These are phyloP conservation scores for Pyricularia sp. DNA, from an alignment of 2,329 filamentous ascomycete genomes.

Conservation along the genomic window DNA sequence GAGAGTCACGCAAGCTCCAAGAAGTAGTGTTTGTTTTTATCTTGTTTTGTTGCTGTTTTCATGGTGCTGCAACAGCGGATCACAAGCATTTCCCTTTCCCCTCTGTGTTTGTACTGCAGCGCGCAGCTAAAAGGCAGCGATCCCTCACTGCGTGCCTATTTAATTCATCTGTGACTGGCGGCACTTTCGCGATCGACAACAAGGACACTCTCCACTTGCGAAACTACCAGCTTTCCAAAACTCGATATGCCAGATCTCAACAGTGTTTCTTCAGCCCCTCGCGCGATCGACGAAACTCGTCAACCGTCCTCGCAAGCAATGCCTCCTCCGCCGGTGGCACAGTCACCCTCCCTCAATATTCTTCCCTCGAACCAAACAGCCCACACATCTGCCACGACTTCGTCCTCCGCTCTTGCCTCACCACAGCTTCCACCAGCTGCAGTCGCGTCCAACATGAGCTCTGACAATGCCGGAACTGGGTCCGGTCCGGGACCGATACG, in stretches of 20 bases:
- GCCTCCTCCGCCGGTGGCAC: slow-evolving; percentile 23
- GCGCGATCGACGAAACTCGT: slow-evolving; percentile 28
- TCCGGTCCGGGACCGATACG: slow-evolving; percentile 60
- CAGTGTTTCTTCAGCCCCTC: slow-evolving; percentile 38
- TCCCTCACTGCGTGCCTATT: background rate
- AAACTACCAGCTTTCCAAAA: background rate
- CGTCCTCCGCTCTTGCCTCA: slow-evolving; percentile 19
- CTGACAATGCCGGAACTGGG: slow-evolving; percentile 32
- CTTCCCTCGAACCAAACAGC: slow-evolving; percentile 39
- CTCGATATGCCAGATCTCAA: slow-evolving; percentile 41
- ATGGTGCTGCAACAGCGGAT: background rate
- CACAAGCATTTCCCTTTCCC: background rate
- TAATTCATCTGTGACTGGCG: background rate
- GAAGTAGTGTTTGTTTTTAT: background rate
- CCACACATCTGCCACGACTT: slow-evolving; percentile 10
- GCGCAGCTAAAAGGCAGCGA: background rate
- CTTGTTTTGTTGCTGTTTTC: background rate
- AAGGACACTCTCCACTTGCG: background rate
- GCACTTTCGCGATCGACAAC: background rate
- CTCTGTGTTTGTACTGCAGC: background rate
- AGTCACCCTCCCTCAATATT: slow-evolving; percentile 37
- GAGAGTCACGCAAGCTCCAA: background rate
- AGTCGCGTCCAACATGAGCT: slow-evolving; percentile 8
- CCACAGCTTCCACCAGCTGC: slow-evolving; percentile 15
- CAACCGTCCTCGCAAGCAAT: slow-evolving; percentile 25